phyloP scores from a whole-genome alignment of 1,284 basidiomycete species.

The Sutorius eximius region DNA sequence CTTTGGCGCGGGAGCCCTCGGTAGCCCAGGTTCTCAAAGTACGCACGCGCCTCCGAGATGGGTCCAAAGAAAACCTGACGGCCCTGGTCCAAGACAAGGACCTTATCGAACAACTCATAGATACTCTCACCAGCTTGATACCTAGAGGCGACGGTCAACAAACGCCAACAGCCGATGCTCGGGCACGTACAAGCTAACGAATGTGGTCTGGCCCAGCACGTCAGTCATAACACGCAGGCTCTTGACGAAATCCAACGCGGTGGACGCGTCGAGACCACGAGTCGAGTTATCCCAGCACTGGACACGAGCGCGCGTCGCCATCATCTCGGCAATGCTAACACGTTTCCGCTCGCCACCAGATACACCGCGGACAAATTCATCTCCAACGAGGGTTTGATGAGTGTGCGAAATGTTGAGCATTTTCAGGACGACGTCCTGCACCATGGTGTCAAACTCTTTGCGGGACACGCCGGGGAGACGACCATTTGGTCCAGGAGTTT shows the following conservation, averaged over 20 bases:
- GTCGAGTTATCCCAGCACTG: conserved; percentile 84
- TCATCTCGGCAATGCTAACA: conserved; percentile 85
- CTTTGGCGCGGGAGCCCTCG: conserved; percentile 72
- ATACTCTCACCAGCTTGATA: conserved; percentile 84
- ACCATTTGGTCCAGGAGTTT: conserved; percentile 70
- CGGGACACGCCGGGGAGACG: conserved; percentile 63
- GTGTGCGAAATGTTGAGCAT: conserved; percentile 83
- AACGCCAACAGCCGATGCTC: conserved; percentile 21
- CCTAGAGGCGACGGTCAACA: conserved; percentile 35
- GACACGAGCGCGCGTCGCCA: conserved; percentile 77
- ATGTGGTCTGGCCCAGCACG: conserved; percentile 71
- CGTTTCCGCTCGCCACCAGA: conserved; percentile 87
- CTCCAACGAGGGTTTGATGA: conserved; percentile 76
- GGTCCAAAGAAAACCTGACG: conserved; percentile 84
- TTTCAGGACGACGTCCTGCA: conserved; percentile 63
- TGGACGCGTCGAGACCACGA: conserved; percentile 83
- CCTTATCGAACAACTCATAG: conserved; percentile 80
- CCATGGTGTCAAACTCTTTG: conserved; percentile 57
- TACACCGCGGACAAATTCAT: conserved; percentile 82
- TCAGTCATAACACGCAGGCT: conserved; percentile 78
- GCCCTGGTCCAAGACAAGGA: conserved; percentile 78
- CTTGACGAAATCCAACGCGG: conserved; percentile 78
- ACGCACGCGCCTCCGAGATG: conserved; percentile 67
- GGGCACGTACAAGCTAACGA: conserved; percentile 66
- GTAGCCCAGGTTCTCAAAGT: conserved; percentile 81